Conservation (phyloP, 257 asterid species). For the Misopates orontium region DNA sequence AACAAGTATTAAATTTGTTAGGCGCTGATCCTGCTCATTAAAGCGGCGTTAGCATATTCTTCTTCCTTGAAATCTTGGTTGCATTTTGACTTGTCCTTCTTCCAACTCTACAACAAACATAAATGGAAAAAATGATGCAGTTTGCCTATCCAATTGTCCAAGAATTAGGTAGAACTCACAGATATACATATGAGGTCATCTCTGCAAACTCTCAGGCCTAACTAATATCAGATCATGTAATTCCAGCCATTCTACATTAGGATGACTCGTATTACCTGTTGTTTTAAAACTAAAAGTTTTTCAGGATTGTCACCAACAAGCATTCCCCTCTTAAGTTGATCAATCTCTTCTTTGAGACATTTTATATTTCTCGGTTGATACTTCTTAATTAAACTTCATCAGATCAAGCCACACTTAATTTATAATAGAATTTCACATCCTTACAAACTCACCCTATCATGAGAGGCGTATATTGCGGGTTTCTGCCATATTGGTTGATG, state of each 20-base stretch:
- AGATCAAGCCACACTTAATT: background rate
- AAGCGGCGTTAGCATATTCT: constrained; percentile 96
- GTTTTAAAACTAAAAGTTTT: constrained; percentile 76
- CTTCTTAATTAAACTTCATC: constrained; percentile 70
- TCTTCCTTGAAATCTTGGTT: constrained; percentile 98
- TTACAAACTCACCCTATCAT: constrained; percentile 68
- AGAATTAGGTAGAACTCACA: constrained; percentile 10
- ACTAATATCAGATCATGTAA: constrained; percentile 5
- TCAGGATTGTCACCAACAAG: constrained; percentile 77
- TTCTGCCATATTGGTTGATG: constrained; percentile 96
- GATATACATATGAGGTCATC: background rate
- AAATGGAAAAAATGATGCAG: constrained; percentile 16
- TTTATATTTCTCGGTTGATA: constrained; percentile 97
- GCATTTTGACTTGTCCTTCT: constrained; percentile 99
- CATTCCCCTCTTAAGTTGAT: constrained; percentile 79
- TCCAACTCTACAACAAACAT: constrained; percentile 59
- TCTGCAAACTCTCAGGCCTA: constrained; percentile 1
- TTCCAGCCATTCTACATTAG: background rate
- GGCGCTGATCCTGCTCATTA: constrained; percentile 99
- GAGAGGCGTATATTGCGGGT: constrained; percentile 92
- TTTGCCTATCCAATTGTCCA: background rate
- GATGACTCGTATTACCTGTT: constrained; percentile 49
- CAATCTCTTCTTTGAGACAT: constrained; percentile 82
- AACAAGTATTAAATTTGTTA: constrained; percentile 93
- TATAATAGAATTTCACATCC: constrained; percentile 7